Base-by-base conservation (phyloP, 2,329 filamentous ascomycete species). In the Tricladium varicosporioides region DNA sequence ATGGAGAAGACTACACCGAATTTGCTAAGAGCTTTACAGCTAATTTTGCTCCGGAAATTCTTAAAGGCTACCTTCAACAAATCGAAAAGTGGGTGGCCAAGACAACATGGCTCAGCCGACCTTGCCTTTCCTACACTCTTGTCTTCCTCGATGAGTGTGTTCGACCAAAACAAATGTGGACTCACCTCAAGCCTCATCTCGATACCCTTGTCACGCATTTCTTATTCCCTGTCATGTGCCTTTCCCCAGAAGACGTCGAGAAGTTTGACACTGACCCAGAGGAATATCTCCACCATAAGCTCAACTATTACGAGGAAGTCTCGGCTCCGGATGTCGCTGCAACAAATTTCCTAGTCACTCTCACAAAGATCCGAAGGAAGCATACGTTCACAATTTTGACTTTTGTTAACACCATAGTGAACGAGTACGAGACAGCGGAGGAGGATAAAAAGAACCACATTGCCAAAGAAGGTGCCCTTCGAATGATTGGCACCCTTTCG, bases 11-110 rank as follows among this genome's bases (percentile, higher is more conserved):
- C 62, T 89, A 92, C 62, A 81, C 86, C 22, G 84, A 85, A 53
- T 96, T 95, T 63, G 89, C 93, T 58, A 96, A 96, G 76, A 86
- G 87, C 62, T 99, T 99, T 75, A 92, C 92, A 65, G 82, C 84
- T 56, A 94, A 89, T 60, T 93, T 99, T 70, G 94, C 94, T 0
- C 94, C 94, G 40, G 92, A 97, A 74, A 97, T 99, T 63, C 81
- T 99, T 67, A 96, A 96, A 76, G 88, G 92, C 62, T 99, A 99
- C 73, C 83, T 99, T 54, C 82, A 87, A 63, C 91, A 97, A 76
- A 92, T 99, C 65, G 94, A 99, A 73, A 94, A 95, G 71, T 99
- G 94, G 93, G 93, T 97, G 45, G 86, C 89, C 62, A 97, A 97
- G 76, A 89, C 90, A 51, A 82, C 89, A 51, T 99, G 94, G 94